phyloP scores from a whole-genome alignment of 139 green algal species.

The Chlamydomonas sp. region DNA sequence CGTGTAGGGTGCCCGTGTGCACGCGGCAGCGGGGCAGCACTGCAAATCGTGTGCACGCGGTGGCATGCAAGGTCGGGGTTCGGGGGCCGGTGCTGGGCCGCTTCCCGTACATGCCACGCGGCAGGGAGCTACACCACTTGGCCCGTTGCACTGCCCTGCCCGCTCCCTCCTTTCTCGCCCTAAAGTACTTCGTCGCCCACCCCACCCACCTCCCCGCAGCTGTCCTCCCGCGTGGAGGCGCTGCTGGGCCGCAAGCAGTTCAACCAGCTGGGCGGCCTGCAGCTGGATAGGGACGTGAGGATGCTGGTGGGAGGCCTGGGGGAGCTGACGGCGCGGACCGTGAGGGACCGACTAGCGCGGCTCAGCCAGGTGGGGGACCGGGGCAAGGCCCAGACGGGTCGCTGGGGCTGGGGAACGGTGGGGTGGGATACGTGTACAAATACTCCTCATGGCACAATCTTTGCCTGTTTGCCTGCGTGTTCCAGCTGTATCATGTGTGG shows the following conservation, averaged over 20 bases:
- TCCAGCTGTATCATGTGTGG: too few species aligned
- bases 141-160: too few species aligned
- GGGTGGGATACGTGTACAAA: not conserved
- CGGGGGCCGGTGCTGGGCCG: too few species aligned
- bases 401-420: not conserved
- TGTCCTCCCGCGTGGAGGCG: conserved; percentile 82
- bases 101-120: too few species aligned
- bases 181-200: not conserved
- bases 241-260: conserved; percentile 87
- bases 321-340: conserved; percentile 78
- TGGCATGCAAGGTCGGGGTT: too few species aligned
- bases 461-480: too few species aligned
- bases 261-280: conserved; percentile 94
- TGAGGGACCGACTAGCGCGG: conserved; percentile 93
- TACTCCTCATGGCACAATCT: too few species aligned
- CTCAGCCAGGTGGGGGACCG: conserved; percentile 84
- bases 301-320: conserved; percentile 53
- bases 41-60: too few species aligned
- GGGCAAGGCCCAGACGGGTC: not conserved
- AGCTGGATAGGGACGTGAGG: conserved; percentile 76
- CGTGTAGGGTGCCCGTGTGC: too few species aligned
- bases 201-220: conserved; percentile 24
- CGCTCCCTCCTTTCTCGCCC: not conserved
- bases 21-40: too few species aligned
- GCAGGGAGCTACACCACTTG: too few species aligned